Evolutionary conservation across 1,284 basidiomycete genomes (phyloP).

Genomic region (Erythrobasidium hasegawianum): DNA sequence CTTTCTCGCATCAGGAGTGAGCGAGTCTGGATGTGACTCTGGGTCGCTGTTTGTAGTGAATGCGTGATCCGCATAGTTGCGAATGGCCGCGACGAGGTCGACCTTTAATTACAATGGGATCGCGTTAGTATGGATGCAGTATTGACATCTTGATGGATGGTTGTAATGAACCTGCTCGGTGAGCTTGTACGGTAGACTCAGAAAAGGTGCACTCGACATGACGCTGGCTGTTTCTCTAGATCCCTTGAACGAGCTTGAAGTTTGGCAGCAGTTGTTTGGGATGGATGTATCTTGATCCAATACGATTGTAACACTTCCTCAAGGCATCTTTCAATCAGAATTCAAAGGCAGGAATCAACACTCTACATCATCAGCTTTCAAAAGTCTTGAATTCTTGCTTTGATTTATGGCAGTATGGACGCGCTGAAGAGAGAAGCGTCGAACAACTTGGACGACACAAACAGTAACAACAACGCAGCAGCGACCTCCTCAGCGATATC

Average conservation of each 20-base stretch:
- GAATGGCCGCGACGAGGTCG: slow-evolving; percentile 27
- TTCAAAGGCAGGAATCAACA: too few species aligned
- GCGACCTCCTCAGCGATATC: not conserved
- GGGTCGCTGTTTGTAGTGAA: slow-evolving; percentile 25
- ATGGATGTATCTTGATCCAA: too few species aligned
- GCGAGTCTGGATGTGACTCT: slow-evolving; percentile 33
- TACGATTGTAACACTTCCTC: too few species aligned
- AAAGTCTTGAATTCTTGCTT: too few species aligned
- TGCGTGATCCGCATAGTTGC: slow-evolving; percentile 13
- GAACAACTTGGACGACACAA: not conserved
- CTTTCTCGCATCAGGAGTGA: slow-evolving; percentile 24
- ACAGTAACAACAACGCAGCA: not conserved
- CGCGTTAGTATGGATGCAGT: not conserved
- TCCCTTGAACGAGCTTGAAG: not conserved
- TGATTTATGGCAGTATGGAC: too few species aligned
- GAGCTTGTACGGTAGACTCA: slow-evolving; percentile 23
- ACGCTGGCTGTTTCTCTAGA: slow-evolving; percentile 2
- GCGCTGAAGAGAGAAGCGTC: too few species aligned
- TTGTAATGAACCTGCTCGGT: slow-evolving; percentile 14
- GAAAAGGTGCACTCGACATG: slow-evolving; percentile 20
- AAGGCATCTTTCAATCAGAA: too few species aligned
- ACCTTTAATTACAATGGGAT: slow-evolving; percentile 12
- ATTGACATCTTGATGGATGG: not conserved
- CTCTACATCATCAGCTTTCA: too few species aligned
- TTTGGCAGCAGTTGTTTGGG: not conserved